Conservation (phyloP, 768 basidiomycete genomes). For the Amanita polypyramis region DNA sequence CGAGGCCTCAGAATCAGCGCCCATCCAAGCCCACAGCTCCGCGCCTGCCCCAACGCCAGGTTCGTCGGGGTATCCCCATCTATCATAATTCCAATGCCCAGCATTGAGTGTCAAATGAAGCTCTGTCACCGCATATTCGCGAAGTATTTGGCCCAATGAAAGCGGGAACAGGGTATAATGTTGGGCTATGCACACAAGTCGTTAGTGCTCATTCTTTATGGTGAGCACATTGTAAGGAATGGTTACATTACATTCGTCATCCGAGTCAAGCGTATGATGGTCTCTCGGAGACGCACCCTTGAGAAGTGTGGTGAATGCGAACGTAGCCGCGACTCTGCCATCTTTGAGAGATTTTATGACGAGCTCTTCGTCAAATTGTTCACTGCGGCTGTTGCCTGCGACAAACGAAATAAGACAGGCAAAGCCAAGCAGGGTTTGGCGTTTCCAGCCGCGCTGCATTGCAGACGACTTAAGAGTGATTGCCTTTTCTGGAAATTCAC, state of each 20-base stretch:
- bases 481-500: background rate
- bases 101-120: slow-evolving; percentile 85
- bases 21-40: slow-evolving; percentile 90
- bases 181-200: slow-evolving; percentile 38
- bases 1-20: slow-evolving; percentile 44
- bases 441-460: slow-evolving; percentile 3
- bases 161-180: slow-evolving; percentile 86
- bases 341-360: slow-evolving; percentile 51
- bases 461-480: background rate
- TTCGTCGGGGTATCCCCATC: slow-evolving; percentile 77
- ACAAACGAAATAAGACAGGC: slow-evolving; percentile 13
- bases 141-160: slow-evolving; percentile 76
- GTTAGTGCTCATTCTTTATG: background rate
- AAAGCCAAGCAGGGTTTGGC: slow-evolving; percentile 7
- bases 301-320: slow-evolving; percentile 66
- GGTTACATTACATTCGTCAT: slow-evolving; percentile 6
- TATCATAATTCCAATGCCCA: slow-evolving; percentile 82
- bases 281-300: slow-evolving; percentile 43
- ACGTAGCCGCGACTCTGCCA: slow-evolving; percentile 72
- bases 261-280: slow-evolving; percentile 29
- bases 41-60: slow-evolving; percentile 75
- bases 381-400: slow-evolving; percentile 15
- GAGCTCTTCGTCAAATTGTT: slow-evolving; percentile 40
- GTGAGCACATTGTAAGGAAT: background rate
- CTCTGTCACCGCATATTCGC: slow-evolving; percentile 78